Conservation (phyloP, 768 basidiomycete genomes). For the Mycena belliarum region DNA sequence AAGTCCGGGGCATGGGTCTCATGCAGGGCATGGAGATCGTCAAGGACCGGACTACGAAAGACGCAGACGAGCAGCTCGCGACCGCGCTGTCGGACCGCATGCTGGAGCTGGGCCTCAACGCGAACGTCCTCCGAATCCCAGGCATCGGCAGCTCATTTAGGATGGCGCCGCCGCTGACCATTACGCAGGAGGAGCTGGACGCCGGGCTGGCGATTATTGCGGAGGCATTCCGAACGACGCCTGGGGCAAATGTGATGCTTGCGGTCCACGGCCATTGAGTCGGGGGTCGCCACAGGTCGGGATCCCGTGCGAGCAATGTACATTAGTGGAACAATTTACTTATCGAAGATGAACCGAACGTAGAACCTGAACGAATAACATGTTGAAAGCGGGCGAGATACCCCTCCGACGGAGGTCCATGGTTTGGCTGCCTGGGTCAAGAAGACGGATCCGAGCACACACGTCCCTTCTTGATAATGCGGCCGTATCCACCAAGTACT, state of each 20-base stretch:
- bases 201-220: slow-evolving; percentile 23
- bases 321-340: too few species aligned
- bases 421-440: too few species aligned
- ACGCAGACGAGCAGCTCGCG: slow-evolving; percentile 21
- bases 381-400: too few species aligned
- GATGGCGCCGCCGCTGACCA: slow-evolving; percentile 24
- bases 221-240: slow-evolving; percentile 20
- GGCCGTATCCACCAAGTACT: too few species aligned
- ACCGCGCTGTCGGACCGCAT: slow-evolving; percentile 8
- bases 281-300: too few species aligned
- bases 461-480: too few species aligned
- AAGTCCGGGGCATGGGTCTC: slow-evolving; percentile 23
- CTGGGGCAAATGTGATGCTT: slow-evolving; percentile 12
- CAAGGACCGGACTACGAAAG: slow-evolving; percentile 20
- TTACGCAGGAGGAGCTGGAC: slow-evolving; percentile 21
- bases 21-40: slow-evolving; percentile 26
- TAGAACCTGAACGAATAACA: too few species aligned
- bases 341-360: too few species aligned
- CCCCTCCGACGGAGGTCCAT: too few species aligned
- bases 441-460: too few species aligned
- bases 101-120: slow-evolving; percentile 24
- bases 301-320: too few species aligned
- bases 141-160: slow-evolving; percentile 24
- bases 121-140: slow-evolving; percentile 24
- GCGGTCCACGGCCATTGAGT: slow-evolving; percentile 7